Conservation (phyloP, 2,329 filamentous ascomycete species). For the Fusarium albidum region DNA sequence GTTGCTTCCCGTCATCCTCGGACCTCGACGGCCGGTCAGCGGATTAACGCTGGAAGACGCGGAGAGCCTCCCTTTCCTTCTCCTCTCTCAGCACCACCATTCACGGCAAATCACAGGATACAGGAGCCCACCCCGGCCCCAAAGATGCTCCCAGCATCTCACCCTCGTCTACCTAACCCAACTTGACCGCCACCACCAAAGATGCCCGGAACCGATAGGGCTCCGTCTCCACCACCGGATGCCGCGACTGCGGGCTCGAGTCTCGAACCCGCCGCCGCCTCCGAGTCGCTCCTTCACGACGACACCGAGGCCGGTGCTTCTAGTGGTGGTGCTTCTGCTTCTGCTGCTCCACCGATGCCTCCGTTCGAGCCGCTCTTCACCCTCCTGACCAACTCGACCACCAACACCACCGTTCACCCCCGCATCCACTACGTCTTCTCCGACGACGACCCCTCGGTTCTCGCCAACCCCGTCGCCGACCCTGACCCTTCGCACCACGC, state of each 20-base stretch:
- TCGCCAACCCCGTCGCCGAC: slow-evolving; percentile 69
- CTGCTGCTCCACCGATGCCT: slow-evolving; percentile 37
- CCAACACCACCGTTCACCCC: slow-evolving; percentile 80
- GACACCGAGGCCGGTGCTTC: slow-evolving; percentile 21
- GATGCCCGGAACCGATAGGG: slow-evolving; percentile 39
- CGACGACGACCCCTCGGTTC: slow-evolving; percentile 84
- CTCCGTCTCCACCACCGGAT: slow-evolving; percentile 35
- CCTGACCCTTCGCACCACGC: slow-evolving; percentile 52
- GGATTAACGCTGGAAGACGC: not conserved
- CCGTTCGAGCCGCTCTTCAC: slow-evolving; percentile 85
- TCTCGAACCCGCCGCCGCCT: slow-evolving; percentile 24
- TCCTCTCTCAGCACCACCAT: slow-evolving; percentile 10
- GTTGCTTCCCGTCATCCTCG: slow-evolving; percentile 36
- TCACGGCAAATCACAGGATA: slow-evolving; percentile 7
- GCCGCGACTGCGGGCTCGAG: slow-evolving; percentile 18
- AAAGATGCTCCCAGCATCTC: slow-evolving; percentile 33
- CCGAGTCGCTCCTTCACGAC: slow-evolving; percentile 22
- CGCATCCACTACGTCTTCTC: slow-evolving; percentile 91
- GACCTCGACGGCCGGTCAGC: slow-evolving; percentile 19
- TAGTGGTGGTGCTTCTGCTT: too few relatives aligned
- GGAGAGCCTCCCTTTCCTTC: slow-evolving; percentile 3
- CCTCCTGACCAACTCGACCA: slow-evolving; percentile 79
- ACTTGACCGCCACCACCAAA: slow-evolving; percentile 13
- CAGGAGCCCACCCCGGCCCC: not conserved
- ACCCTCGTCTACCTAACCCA: slow-evolving; percentile 2